Conservation (phyloP, 257 asterid genomes). For the Pogostemon cablin region DNA sequence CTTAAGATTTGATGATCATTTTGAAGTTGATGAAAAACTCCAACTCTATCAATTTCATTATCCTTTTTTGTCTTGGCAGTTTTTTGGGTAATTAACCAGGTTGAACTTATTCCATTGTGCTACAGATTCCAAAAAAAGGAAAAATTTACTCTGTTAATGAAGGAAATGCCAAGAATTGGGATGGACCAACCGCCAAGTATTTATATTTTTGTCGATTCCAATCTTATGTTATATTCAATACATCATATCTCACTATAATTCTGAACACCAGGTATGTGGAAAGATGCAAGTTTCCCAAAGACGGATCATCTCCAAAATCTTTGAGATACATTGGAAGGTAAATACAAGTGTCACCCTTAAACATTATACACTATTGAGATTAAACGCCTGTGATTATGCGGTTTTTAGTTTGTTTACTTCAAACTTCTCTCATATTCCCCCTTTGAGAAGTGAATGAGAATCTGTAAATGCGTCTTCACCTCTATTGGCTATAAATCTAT, state of each 20-base stretch:
- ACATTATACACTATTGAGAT: background rate
- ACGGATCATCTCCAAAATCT: constrained; percentile 90
- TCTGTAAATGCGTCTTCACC: no score
- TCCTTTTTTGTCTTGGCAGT: background rate
- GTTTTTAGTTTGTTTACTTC: background rate
- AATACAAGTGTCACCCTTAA: background rate
- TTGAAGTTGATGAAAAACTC: background rate
- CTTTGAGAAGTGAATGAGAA: no score
- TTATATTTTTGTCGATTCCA: constrained; percentile 29
- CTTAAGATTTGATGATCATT: background rate
- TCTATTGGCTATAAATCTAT: no score
- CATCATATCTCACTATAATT: constrained; percentile 20
- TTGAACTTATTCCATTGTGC: background rate
- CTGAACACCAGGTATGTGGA: constrained; percentile 69
- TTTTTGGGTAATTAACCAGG: background rate
- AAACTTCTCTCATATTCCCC: no score
- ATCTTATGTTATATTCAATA: background rate
- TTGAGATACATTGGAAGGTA: constrained; percentile 98
- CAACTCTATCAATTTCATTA: background rate
- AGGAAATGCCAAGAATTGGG: constrained; percentile 98
- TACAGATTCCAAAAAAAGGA: constrained; percentile 88
- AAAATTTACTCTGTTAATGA: constrained; percentile 93
- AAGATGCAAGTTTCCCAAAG: constrained; percentile 85
- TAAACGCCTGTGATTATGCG: background rate
- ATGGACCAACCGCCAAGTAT: constrained; percentile 81